Percentiles rank a stretch among this genome's conserved stretches.
These are phyloP conservation scores for Aspergillus olivimuriae DNA, from an alignment of 495 filamentous ascomycete genomes.

Conservation along the genomic window DNA sequence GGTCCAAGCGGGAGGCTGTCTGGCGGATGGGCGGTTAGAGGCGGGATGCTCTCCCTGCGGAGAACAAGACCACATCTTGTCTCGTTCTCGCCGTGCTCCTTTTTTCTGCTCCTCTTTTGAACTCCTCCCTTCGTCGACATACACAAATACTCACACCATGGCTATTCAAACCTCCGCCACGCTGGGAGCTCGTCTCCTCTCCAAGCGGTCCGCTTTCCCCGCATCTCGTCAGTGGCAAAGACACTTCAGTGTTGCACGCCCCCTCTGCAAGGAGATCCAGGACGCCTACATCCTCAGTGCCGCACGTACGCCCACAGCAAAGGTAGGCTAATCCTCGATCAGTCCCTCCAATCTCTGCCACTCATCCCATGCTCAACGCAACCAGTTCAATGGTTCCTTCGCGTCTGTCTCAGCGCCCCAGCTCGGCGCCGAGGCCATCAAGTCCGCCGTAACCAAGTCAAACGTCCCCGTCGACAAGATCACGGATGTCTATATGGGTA, in stretches of 20 bases:
- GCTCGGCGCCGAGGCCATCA: constrained; percentile 84
- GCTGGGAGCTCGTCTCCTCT: constrained; percentile 6
- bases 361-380: neutral
- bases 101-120: neutral
- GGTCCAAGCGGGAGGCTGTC: too few relatives aligned
- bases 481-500: constrained; percentile 92
- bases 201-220: constrained; percentile 27
- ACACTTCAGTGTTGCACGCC: constrained; percentile 59
- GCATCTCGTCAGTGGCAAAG: constrained; percentile 47
- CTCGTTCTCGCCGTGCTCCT: neutral
- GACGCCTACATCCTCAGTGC: constrained; percentile 90
- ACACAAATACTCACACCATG: neutral
- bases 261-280: constrained; percentile 60
- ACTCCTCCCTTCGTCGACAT: neutral
- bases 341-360: neutral
- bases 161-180: neutral
- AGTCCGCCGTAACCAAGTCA: constrained; percentile 78
- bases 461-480: constrained; percentile 69
- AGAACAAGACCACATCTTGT: neutral
- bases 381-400: constrained; percentile 88
- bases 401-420: constrained; percentile 73
- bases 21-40: constrained; percentile 2
- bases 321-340: constrained; percentile 43
- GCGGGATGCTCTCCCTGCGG: constrained; percentile 2
- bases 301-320: constrained; percentile 79